Base-by-base conservation (phyloP, 768 basidiomycete genomes). In the Amanita thiersii region DNA sequence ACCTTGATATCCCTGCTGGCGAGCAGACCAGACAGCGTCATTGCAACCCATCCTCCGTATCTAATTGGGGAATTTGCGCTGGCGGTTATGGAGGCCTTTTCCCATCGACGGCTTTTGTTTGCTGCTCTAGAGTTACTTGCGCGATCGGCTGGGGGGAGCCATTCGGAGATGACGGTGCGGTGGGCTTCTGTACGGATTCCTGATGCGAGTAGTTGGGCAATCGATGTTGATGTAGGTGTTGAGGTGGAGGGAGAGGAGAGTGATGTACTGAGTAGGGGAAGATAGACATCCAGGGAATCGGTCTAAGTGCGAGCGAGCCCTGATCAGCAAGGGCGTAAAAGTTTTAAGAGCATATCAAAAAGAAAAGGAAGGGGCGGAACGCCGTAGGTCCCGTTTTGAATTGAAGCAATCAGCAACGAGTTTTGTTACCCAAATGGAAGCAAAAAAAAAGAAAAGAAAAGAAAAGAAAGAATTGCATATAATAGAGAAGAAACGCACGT, bases 101-200 rank as follows among this genome's bases (percentile, higher is more conserved):
- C 86, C 86, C 86, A 89, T 3, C 85, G 81, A 1, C 86, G 69
- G 45, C 74, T 74, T 2, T 67, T 68, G 47, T 72, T 79, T 18
- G 68, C 62, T 39, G 79, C 78, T 2, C 42, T 33, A 1, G 17
- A 5, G 2, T 43, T 35, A 46, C 65, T 70, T 29, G 64, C 53
- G 15, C 81, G 63, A 15, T 85, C 81, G 0, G 56, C 50, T 0
- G 62, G 70, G 5, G 81, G 85, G 0, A 77, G 52, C 85, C 85
- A 87, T 17, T 76, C 73, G 0, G 73, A 59, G 11, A 86, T 62
- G 1, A 64, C 60, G 1, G 55, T 52, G 15, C 83, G 69, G 49
- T 85, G 74, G 2, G 53, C 52, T 0, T 65, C 61, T 1, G 59
- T 65, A 4, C 81, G 72, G 5, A 84, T 57, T 0, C 72, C 60